Percentiles rank a stretch among this genome's conserved stretches.
These are phyloP conservation scores for Wickerhamomyces silvicola DNA, from an alignment of 805 yeast genomes.

Conservation along the genomic window DNA sequence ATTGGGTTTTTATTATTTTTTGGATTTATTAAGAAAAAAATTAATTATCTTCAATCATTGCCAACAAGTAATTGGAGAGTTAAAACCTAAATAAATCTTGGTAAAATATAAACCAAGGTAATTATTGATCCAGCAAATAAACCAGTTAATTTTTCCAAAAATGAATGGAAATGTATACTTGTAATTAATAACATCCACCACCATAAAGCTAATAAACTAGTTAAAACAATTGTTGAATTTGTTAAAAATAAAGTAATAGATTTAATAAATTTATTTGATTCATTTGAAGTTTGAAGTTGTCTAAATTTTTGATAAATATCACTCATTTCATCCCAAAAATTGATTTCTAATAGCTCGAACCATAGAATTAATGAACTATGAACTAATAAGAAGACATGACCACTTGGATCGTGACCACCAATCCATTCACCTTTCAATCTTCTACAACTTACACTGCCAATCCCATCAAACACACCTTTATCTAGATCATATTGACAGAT, in stretches of 20 bases:
- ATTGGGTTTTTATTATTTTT: constrained; percentile 62
- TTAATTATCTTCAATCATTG: constrained; percentile 58
- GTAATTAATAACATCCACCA: constrained; percentile 86
- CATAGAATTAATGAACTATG: constrained; percentile 60
- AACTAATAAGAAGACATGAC: constrained; percentile 78
- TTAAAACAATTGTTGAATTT: constrained; percentile 21
- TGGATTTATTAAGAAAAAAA: constrained; percentile 58
- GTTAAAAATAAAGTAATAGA: neutral
- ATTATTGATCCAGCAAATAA: constrained; percentile 53
- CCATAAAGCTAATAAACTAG: constrained; percentile 49
- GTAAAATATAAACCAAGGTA: constrained; percentile 33
- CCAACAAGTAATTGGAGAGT: constrained; percentile 75
- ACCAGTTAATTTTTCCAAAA: constrained; percentile 70
- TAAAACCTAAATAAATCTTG: constrained; percentile 21
- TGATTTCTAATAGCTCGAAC: constrained; percentile 49
- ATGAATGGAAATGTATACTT: constrained; percentile 75
- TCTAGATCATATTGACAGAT: constrained; percentile 37
- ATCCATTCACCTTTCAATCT: constrained; percentile 57
- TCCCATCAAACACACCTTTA: constrained; percentile 2
- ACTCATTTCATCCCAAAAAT: constrained; percentile 27
- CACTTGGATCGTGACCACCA: constrained; percentile 96
- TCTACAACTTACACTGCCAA: constrained; percentile 37
- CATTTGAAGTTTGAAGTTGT: constrained; percentile 1
- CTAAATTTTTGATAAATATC: constrained; percentile 4
- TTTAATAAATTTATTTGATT: neutral